phyloP scores from a whole-genome alignment of 805 yeast genomes.

The Suhomyces sp. region DNA sequence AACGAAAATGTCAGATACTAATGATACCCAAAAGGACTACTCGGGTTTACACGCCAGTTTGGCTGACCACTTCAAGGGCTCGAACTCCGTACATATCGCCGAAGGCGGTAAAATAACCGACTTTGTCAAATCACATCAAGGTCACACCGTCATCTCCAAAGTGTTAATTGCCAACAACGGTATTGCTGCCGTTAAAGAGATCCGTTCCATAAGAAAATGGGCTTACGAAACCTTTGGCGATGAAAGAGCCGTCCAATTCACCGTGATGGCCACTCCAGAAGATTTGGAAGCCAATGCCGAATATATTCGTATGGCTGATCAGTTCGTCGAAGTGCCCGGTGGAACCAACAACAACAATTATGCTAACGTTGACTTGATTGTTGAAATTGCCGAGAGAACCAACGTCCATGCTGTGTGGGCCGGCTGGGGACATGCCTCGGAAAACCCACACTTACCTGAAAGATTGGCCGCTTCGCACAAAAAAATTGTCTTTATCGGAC shows the following conservation, averaged over 20 bases:
- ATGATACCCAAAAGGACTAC: constrained; percentile 18
- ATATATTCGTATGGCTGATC: constrained; percentile 98
- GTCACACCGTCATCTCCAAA: constrained; percentile 90
- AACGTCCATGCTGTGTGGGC: constrained; percentile 99
- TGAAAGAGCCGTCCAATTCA: constrained; percentile 89
- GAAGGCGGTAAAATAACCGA: constrained; percentile 78
- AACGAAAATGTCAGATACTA: constrained; percentile 6
- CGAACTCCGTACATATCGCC: constrained; percentile 72
- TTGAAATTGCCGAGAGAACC: constrained; percentile 95
- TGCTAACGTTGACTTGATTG: constrained; percentile 96
- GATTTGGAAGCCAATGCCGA: constrained; percentile 96
- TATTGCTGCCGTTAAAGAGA: constrained; percentile 98
- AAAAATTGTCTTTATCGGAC: constrained; percentile 92
- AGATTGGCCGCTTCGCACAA: constrained; percentile 89
- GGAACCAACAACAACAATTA: constrained; percentile 98
- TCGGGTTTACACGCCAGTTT: constrained; percentile 35
- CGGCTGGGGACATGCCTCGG: constrained; percentile 99
- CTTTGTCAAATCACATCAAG: constrained; percentile 80
- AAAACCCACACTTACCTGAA: constrained; percentile 93
- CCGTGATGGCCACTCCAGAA: constrained; percentile 99
- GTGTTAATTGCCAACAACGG: constrained; percentile 97
- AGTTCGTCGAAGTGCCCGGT: constrained; percentile 97
- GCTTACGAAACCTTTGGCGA: constrained; percentile 98
- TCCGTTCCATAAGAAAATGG: constrained; percentile 97
- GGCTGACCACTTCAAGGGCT: constrained; percentile 77